These are phyloP conservation scores for Daldinia childiae DNA, from an alignment of 495 filamentous ascomycete genomes.

Conservation along the genomic window DNA sequence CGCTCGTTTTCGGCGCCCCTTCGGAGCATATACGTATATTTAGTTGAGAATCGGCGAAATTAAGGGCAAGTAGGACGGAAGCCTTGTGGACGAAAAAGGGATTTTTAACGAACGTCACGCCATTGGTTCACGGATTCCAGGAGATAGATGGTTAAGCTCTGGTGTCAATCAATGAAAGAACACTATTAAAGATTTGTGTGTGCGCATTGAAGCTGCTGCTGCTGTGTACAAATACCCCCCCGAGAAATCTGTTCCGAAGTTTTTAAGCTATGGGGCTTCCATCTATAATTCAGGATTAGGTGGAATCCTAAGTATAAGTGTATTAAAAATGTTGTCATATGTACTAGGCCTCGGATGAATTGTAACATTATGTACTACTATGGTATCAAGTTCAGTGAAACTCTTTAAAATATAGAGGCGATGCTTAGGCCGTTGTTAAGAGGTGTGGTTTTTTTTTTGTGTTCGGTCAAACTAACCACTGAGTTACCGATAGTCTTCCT, in stretches of 20 bases:
- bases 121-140: constrained; percentile 45
- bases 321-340: not conserved
- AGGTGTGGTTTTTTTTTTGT: not conserved
- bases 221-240: not conserved
- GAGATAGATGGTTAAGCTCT: constrained; percentile 36
- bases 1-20: constrained; percentile 16
- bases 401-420: not conserved
- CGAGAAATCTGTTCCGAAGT: not conserved
- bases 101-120: constrained; percentile 49
- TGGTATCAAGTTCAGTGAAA: not conserved
- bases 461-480: not conserved
- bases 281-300: not conserved
- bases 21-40: constrained; percentile 29
- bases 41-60: constrained; percentile 16
- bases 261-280: not conserved
- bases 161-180: constrained; percentile 47
- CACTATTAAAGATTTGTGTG: constrained; percentile 32
- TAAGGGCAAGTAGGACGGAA: constrained; percentile 25
- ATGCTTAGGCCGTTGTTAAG: no score
- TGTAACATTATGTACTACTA: not conserved
- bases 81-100: constrained; percentile 37
- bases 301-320: not conserved
- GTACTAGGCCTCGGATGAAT: not conserved
- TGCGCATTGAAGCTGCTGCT: not conserved
- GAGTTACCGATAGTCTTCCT: not conserved